A percentile compares a stretch with the other conserved stretches of the same genome.
Evolutionary conservation across 1,284 basidiomycete species (phyloP).

Genomic region (Sphagnurus paluster): DNA sequence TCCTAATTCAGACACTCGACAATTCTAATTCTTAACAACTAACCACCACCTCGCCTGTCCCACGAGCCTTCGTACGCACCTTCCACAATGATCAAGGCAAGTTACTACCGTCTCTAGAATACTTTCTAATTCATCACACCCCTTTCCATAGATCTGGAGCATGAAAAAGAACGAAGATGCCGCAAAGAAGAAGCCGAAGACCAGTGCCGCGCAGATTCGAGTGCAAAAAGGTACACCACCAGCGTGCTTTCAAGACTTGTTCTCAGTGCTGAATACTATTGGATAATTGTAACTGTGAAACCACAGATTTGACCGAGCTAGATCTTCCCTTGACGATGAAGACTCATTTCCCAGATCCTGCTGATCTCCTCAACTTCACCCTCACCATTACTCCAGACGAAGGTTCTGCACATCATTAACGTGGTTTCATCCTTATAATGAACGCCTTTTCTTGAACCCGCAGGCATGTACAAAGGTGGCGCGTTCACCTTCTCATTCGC

Average conservation of each 20-base stretch:
- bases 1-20: slow-evolving; percentile 26
- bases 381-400: slow-evolving; percentile 97
- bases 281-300: neutral
- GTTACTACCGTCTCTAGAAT: neutral
- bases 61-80: slow-evolving; percentile 30
- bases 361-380: slow-evolving; percentile 94
- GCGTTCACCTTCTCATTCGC: slow-evolving; percentile 91
- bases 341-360: slow-evolving; percentile 89
- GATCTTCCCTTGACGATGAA: slow-evolving; percentile 97
- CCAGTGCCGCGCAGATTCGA: slow-evolving; percentile 94
- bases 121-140: neutral
- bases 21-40: slow-evolving; percentile 20
- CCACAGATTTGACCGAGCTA: slow-evolving; percentile 90
- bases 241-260: neutral
- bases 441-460: slow-evolving; percentile 5
- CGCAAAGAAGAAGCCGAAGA: slow-evolving; percentile 95
- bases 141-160: slow-evolving; percentile 79
- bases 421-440: slow-evolving; percentile 8
- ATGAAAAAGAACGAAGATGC: slow-evolving; percentile 98
- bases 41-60: slow-evolving; percentile 25
- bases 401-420: slow-evolving; percentile 51
- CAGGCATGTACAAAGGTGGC: slow-evolving; percentile 98
- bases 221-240: slow-evolving; percentile 87
- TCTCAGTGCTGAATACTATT: neutral
- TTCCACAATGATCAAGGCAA: slow-evolving; percentile 60